A percentile compares a stretch with the other conserved stretches of the same genome.
Conservation (phyloP, 441 rosid genomes). For the Brassica hybrid region DNA sequence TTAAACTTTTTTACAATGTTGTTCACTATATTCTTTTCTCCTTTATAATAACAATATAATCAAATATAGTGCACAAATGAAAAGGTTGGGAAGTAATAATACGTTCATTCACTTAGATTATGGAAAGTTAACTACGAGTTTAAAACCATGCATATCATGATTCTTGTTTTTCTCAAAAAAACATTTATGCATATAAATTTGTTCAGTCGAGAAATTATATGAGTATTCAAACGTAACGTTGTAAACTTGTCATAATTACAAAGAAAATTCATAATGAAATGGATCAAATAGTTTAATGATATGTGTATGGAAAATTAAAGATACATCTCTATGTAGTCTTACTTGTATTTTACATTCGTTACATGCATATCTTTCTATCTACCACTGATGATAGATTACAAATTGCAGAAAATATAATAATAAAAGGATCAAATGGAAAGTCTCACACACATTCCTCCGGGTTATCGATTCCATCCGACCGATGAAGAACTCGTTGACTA, state of each 20-base stretch:
- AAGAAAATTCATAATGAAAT: constrained; percentile 4
- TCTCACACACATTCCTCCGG: constrained; percentile 64
- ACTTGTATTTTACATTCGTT: constrained; percentile 10
- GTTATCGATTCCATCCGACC: constrained; percentile 81
- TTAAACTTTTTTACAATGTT: not conserved
- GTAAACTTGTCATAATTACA: not conserved
- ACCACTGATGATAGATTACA: not conserved
- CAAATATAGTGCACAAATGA: not conserved
- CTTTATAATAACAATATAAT: not conserved
- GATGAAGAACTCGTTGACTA: constrained; percentile 77
- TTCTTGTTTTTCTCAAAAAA: too few relatives aligned
- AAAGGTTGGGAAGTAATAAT: constrained; percentile 16
- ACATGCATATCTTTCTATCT: constrained; percentile 6
- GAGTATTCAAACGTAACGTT: constrained; percentile 7
- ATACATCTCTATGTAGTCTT: not conserved
- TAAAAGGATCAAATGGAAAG: constrained; percentile 45
- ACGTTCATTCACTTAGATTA: constrained; percentile 5
- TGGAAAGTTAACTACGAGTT: constrained; percentile 32
- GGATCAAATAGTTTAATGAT: constrained; percentile 19
- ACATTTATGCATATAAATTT: constrained; percentile 2
- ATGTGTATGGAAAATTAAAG: constrained; percentile 9
- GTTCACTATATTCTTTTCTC: not conserved
- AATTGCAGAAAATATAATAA: constrained; percentile 23
- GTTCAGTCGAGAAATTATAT: constrained; percentile 12
- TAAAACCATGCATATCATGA: constrained; percentile 33